A percentile compares a stretch with the other conserved stretches of the same genome.
These are phyloP conservation scores for Psilocybe cyanescens DNA, from an alignment of 768 basidiomycete genomes.

Conservation along the genomic window DNA sequence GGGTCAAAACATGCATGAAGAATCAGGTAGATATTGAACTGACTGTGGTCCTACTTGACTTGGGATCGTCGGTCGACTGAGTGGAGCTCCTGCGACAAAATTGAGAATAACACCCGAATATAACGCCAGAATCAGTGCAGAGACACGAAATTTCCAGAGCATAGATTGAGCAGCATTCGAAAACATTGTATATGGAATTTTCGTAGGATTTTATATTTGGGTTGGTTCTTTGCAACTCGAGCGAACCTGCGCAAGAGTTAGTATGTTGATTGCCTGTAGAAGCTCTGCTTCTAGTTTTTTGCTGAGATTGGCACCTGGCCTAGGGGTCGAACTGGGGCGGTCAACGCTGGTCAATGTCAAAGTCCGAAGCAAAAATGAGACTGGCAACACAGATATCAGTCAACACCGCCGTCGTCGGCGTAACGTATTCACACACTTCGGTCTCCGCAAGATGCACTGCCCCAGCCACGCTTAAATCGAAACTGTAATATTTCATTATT, in stretches of 20 bases:
- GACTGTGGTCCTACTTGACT: constrained; percentile 6
- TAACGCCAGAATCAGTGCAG: background rate
- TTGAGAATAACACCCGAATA: background rate
- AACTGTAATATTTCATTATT: background rate
- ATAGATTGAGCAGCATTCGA: background rate
- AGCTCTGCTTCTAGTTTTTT: background rate
- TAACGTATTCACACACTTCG: background rate
- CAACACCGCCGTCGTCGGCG: background rate
- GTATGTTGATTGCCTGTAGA: background rate
- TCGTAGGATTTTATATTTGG: background rate
- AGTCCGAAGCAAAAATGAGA: background rate
- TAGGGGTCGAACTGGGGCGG: background rate
- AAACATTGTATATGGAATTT: background rate
- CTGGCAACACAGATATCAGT: background rate
- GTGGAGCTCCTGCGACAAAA: background rate
- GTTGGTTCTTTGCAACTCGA: background rate
- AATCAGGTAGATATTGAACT: background rate
- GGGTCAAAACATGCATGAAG: background rate
- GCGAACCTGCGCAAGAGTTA: background rate
- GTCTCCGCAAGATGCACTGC: background rate
- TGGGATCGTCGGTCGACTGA: background rate
- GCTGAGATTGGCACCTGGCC: background rate
- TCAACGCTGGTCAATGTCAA: background rate
- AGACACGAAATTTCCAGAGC: background rate
- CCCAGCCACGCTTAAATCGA: background rate